Evolutionary conservation across 768 basidiomycete genomes (phyloP), one percentile per base, ranked within the genome.

Genomic region (Lentinula aciculospora): DNA sequence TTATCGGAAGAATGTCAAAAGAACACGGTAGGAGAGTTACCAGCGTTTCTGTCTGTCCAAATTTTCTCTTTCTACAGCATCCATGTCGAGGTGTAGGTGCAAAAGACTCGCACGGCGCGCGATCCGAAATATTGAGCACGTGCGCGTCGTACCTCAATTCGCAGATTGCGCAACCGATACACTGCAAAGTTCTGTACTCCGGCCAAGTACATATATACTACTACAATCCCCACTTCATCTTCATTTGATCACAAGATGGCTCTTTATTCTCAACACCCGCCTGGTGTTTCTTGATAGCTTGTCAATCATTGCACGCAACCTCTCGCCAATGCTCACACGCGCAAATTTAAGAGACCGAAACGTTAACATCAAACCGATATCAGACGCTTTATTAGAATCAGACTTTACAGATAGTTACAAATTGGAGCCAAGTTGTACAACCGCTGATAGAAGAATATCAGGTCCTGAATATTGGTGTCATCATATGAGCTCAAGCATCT

Each of bases 31-130:
- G 15, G 28, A 31, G 23, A 65, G 71, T 17, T 63, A 84, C 88
- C 88, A 90, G 76, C 76, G 71, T 67, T 79, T 82, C 70, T 92
- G 89, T 45, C 84, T 77, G 56, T 85, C 87, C 17, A 79, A 69
- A 63, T 93, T 93, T 19, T 87, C 87, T 65, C 78, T 84, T 71
- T 92, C 91, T 37, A 92, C 91, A 19, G 83, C 88, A 65, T 93
- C 91, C 91, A 93, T 92, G 23, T 21, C 6, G 19, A 44, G 17
- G 15, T 39, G 32, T 15, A 39, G 37, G 17, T 17, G 37, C 13
- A n/a, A n/a, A n/a, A n/a, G n/a, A n/a, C n/a, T n/a, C n/a, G n/a
- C n/a, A n/a, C n/a, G n/a, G n/a, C n/a, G n/a, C n/a, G n/a, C n/a
- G n/a, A n/a, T n/a, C n/a, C n/a, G 3, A 34, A 9, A 34, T 34